Evolutionary conservation across 345 rosid genomes (phyloP).

Genomic region (Populus davidiana): DNA sequence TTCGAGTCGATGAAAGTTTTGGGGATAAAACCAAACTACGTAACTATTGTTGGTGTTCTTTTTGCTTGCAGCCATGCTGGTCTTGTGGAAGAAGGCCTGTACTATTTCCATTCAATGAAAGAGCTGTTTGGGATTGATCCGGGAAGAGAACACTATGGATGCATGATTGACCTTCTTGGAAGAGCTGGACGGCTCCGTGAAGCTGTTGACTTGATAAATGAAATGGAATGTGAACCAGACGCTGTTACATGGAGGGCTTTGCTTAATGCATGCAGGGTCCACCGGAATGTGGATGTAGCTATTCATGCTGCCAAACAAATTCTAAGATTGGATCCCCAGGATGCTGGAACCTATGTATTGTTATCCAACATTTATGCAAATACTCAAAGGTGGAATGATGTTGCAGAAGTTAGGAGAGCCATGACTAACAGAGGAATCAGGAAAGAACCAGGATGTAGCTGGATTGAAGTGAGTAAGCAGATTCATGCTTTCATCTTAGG

Average conservation of each 20-base stretch:
- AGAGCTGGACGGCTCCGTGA: constrained; percentile 65
- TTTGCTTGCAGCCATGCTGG: constrained; percentile 84
- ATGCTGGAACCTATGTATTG: constrained; percentile 59
- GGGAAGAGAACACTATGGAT: constrained; percentile 64
- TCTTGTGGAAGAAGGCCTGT: constrained; percentile 56
- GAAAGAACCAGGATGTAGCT: constrained; percentile 74
- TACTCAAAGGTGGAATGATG: constrained; percentile 60
- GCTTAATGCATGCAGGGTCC: constrained; percentile 66
- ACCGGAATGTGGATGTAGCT: constrained; percentile 49
- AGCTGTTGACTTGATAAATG: constrained; percentile 51
- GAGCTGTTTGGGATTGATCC: constrained; percentile 57
- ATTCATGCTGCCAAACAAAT: constrained; percentile 55
- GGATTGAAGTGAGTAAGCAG: constrained; percentile 64
- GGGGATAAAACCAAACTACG: constrained; percentile 51
- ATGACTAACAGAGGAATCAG: constrained; percentile 50
- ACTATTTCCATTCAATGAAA: constrained; percentile 59
- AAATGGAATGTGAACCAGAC: constrained; percentile 61
- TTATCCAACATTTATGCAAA: constrained; percentile 74
- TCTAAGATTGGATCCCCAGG: constrained; percentile 52
- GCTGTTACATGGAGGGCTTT: constrained; percentile 65
- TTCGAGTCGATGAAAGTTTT: constrained; percentile 53
- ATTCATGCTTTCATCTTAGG: constrained; percentile 63
- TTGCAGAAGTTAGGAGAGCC: constrained; percentile 39
- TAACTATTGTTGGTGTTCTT: constrained; percentile 57
- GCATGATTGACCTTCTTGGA: constrained; percentile 77